phyloP scores from a whole-genome alignment of 495 filamentous ascomycete genomes.

The Tuber melanosporum region DNA sequence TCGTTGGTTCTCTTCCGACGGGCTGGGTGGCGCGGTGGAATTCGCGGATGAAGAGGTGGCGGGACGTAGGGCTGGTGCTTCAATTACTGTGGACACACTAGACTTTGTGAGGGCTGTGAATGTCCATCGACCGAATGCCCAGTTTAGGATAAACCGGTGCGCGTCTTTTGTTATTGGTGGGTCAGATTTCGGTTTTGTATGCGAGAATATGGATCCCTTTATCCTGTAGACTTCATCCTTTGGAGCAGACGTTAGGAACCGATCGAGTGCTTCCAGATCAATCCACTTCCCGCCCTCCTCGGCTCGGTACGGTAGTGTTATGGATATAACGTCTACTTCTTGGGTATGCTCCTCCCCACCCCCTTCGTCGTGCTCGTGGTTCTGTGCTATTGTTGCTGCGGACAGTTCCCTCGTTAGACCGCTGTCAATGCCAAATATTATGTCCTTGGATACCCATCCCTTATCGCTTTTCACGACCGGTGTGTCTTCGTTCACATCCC shows the following conservation, averaged over 20 bases:
- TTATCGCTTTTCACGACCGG: slow-evolving; percentile 73
- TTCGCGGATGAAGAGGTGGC: slow-evolving; percentile 39
- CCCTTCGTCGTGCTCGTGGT: slow-evolving; percentile 44
- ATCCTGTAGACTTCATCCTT: slow-evolving; percentile 94
- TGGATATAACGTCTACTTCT: slow-evolving; percentile 84
- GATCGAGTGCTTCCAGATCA: slow-evolving; percentile 59
- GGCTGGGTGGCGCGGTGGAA: slow-evolving; percentile 41
- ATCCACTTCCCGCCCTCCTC: slow-evolving; percentile 47
- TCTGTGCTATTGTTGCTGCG: slow-evolving; percentile 7
- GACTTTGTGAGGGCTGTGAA: slow-evolving; percentile 57
- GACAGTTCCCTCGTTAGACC: slow-evolving; percentile 44
- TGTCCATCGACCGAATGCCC: slow-evolving; percentile 95
- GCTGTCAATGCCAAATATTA: slow-evolving; percentile 82
- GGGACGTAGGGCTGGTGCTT: slow-evolving; percentile 41
- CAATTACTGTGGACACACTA: slow-evolving; percentile 29
- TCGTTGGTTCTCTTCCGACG: slow-evolving; percentile 26
- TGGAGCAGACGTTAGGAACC: slow-evolving; percentile 61
- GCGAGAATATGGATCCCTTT: slow-evolving; percentile 71
- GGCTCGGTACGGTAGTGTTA: slow-evolving; percentile 52
- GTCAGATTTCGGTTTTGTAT: slow-evolving; percentile 48
- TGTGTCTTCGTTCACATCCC: slow-evolving; percentile 74
- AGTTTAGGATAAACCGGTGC: slow-evolving; percentile 76
- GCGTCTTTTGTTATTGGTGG: slow-evolving; percentile 21
- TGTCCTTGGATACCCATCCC: slow-evolving; percentile 65
- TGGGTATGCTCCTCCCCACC: slow-evolving; percentile 58